phyloP scores from a whole-genome alignment of 345 rosid genomes.

The Sisymbrium irio region DNA sequence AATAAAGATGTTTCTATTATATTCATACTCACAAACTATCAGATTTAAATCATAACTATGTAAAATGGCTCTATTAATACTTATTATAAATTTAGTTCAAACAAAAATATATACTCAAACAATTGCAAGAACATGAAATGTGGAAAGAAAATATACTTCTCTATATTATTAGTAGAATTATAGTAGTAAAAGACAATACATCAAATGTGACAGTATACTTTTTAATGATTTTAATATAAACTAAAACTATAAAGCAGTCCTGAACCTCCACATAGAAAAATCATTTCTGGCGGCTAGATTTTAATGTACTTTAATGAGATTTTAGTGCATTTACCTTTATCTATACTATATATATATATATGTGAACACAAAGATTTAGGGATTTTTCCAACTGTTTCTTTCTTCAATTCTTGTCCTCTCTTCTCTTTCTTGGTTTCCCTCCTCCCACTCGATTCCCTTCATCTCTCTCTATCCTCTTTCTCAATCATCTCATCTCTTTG shows the following conservation, averaged over 20 bases:
- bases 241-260: not conserved
- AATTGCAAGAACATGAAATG: too few relatives aligned
- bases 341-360: not conserved
- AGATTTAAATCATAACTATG: too few relatives aligned
- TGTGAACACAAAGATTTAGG: constrained; percentile 9
- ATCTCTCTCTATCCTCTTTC: not conserved
- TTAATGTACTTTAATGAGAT: not conserved
- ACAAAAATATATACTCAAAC: too few relatives aligned
- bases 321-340: not conserved
- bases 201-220: not conserved
- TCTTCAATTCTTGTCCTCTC: too few relatives aligned
- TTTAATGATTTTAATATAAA: not conserved
- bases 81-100: too few relatives aligned
- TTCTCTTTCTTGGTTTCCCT: not conserved
- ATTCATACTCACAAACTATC: too few relatives aligned
- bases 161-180: too few relatives aligned
- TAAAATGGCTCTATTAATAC: too few relatives aligned
- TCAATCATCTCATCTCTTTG: not conserved
- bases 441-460: not conserved
- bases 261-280: constrained; percentile 8
- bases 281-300: constrained; percentile 20
- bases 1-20: too few relatives aligned
- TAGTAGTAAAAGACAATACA: not conserved
- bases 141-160: not conserved
- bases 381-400: constrained; percentile 6